Evolutionary conservation across 1,139 yeast genomes (phyloP).

Genomic region (Geotrichum bryndzae): DNA sequence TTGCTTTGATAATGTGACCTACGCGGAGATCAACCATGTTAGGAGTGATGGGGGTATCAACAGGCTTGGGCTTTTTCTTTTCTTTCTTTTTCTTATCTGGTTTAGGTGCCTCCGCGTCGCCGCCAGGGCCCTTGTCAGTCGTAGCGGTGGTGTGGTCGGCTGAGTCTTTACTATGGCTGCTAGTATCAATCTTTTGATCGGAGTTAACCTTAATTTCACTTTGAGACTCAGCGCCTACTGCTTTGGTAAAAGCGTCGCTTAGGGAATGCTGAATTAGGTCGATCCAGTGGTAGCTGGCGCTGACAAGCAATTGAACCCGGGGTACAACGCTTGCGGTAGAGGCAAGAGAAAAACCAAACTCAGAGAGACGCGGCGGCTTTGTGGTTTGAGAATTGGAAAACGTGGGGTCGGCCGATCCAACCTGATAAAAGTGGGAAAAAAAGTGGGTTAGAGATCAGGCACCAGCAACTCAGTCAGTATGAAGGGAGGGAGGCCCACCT

Average conservation of each 20-base stretch:
- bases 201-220: constrained; percentile 59
- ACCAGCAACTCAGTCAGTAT: neutral
- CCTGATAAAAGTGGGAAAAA: neutral
- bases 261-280: constrained; percentile 68
- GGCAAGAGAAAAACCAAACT: too few species aligned
- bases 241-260: constrained; percentile 35
- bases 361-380: neutral
- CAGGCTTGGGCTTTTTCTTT: constrained; percentile 44
- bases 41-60: constrained; percentile 64
- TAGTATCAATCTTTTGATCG: constrained; percentile 31
- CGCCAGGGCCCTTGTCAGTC: constrained; percentile 28
- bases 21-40: constrained; percentile 87
- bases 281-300: constrained; percentile 89
- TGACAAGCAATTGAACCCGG: constrained; percentile 49
- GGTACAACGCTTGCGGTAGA: constrained; percentile 45
- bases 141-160: constrained; percentile 22
- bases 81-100: constrained; percentile 55
- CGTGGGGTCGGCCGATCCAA: neutral
- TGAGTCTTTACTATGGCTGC: constrained; percentile 8
- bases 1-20: constrained; percentile 92
- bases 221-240: constrained; percentile 48
- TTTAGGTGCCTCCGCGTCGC: constrained; percentile 28
- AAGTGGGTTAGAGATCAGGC: neutral
- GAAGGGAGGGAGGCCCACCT: neutral
- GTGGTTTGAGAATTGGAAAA: neutral